phyloP scores from a whole-genome alignment of 2,329 filamentous ascomycete genomes.

The Fusarium sublunatum region DNA sequence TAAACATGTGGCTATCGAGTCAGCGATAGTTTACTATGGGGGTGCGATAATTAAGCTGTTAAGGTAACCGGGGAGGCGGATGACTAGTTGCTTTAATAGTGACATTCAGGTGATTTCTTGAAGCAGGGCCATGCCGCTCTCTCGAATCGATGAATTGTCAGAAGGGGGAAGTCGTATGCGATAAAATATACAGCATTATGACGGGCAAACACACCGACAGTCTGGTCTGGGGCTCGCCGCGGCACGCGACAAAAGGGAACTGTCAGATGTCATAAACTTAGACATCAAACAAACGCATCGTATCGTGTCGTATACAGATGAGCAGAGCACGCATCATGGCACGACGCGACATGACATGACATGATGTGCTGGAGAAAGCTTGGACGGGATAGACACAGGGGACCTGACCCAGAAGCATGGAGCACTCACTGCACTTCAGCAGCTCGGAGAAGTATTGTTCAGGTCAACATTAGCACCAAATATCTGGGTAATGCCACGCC shows the following conservation, averaged over 20 bases:
- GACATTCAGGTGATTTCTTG: conserved; percentile 38
- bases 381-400: conserved; percentile 32
- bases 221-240: conserved; percentile 31
- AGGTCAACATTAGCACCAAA: conserved; percentile 18
- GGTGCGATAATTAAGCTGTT: conserved; percentile 17
- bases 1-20: conserved; percentile 27
- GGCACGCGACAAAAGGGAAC: conserved; percentile 29
- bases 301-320: not conserved
- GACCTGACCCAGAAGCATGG: conserved; percentile 15
- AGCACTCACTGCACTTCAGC: conserved; percentile 3
- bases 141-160: conserved; percentile 20
- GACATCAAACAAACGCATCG: conserved; percentile 16
- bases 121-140: conserved; percentile 28
- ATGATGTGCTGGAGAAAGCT: conserved; percentile 28
- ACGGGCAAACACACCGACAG: conserved; percentile 29
- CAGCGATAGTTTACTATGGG: conserved; percentile 34
- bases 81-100: conserved; percentile 27
- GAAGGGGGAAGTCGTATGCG: conserved; percentile 33
- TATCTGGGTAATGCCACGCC: conserved; percentile 27
- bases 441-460: conserved; percentile 7
- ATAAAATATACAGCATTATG: conserved; percentile 27
- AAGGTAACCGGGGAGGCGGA: conserved; percentile 34
- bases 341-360: conserved; percentile 32
- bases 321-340: conserved; percentile 21
- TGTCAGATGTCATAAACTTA: conserved; percentile 33